Evolutionary conservation across 2,329 filamentous ascomycete species (phyloP).

Genomic region (Orbilia oligospora): DNA sequence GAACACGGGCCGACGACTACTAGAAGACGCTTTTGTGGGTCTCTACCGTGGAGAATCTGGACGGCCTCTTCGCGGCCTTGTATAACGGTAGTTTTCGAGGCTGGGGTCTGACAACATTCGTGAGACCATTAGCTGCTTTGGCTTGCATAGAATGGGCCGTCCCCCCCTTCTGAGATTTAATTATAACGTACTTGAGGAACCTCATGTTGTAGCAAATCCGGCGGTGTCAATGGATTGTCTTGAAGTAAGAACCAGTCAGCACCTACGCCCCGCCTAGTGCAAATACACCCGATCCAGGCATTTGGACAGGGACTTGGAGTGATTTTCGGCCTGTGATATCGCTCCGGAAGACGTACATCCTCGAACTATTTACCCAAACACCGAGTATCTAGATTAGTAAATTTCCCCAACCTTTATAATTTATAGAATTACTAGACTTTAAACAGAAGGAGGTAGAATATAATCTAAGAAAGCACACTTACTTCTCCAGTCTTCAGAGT

Average conservation of each 20-base stretch:
- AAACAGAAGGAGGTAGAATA: constrained; percentile 3
- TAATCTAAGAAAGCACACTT: constrained; percentile 66
- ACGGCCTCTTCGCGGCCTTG: constrained; percentile 76
- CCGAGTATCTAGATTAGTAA: constrained; percentile 42
- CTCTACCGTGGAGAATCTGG: constrained; percentile 78
- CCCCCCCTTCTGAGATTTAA: background rate
- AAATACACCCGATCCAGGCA: constrained; percentile 55
- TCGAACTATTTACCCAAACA: constrained; percentile 61
- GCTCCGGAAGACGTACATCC: constrained; percentile 63
- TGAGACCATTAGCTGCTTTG: background rate
- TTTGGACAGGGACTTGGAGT: constrained; percentile 43
- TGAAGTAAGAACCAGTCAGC: constrained; percentile 58
- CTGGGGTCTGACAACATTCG: constrained; percentile 62
- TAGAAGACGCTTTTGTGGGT: constrained; percentile 82
- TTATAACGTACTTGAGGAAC: constrained; percentile 73
- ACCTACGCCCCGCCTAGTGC: constrained; percentile 53
- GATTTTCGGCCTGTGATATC: constrained; percentile 23
- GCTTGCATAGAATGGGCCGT: background rate
- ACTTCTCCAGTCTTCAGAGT: constrained; percentile 88
- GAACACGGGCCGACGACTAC: constrained; percentile 97
- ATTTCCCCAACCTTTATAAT: constrained; percentile 61
- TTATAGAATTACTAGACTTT: constrained; percentile 1
- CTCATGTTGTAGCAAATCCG: constrained; percentile 94
- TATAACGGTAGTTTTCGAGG: constrained; percentile 72
- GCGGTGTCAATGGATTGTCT: constrained; percentile 90